Conservation (phyloP, 495 filamentous ascomycete species). For the Wilcoxina mikolae region DNA sequence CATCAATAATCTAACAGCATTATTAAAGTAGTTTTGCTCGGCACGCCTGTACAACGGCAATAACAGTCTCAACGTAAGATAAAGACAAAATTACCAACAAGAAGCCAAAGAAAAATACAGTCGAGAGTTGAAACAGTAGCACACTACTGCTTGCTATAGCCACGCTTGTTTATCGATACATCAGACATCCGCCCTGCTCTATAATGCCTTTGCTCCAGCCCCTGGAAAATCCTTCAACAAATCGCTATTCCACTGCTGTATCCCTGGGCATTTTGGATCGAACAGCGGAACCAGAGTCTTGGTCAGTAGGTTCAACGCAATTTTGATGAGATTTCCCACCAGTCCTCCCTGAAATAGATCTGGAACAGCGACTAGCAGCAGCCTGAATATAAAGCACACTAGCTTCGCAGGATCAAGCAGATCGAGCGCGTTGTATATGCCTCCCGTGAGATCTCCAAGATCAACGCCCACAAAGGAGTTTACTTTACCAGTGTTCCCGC, state of each 20-base stretch:
- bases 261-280: conserved; percentile 1
- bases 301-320: neutral
- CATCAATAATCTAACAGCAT: too few relatives aligned
- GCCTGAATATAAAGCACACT: conserved; percentile 36
- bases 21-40: too few relatives aligned
- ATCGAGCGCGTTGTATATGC: conserved; percentile 33
- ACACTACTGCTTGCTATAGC: too few relatives aligned
- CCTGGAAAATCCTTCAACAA: neutral
- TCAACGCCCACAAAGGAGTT: conserved; percentile 44
- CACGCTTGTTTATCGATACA: too few relatives aligned
- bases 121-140: too few relatives aligned
- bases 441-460: conserved; percentile 36
- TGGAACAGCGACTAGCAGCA: conserved; percentile 33
- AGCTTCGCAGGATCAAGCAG: conserved; percentile 37
- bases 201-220: neutral
- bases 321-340: neutral
- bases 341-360: conserved; percentile 27
- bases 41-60: too few relatives aligned
- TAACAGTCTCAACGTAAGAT: too few relatives aligned
- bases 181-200: too few relatives aligned
- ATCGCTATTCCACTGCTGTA: conserved; percentile 2
- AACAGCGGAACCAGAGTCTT: neutral
- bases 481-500: conserved; percentile 42
- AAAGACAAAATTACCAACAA: too few relatives aligned
- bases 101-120: too few relatives aligned